Conservation (phyloP, 2,329 filamentous ascomycete species). For the Colletotrichum lindemuthianum region DNA sequence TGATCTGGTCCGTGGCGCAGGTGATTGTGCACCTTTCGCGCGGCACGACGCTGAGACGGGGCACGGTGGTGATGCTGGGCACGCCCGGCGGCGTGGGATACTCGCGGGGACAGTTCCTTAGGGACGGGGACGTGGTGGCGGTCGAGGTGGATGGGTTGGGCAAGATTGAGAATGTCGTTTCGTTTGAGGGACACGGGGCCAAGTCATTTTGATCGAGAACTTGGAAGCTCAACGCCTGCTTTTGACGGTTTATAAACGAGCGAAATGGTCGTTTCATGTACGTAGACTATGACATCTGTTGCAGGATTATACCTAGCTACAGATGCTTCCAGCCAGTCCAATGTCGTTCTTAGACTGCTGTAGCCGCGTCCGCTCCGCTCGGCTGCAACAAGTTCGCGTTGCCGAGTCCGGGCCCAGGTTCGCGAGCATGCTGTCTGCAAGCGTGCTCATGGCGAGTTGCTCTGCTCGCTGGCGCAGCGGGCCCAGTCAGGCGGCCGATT, state of each 20-base stretch:
- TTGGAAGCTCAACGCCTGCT: neutral
- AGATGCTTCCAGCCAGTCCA: neutral
- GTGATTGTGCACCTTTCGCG: conserved; percentile 55
- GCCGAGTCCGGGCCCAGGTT: neutral
- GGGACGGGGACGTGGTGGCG: conserved; percentile 46
- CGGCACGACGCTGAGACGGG: conserved; percentile 56
- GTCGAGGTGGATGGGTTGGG: conserved; percentile 45
- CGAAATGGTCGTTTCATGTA: too few relatives aligned
- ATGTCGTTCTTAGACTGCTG: conserved; percentile 23
- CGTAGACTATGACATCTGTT: too few relatives aligned
- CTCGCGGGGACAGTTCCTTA: conserved; percentile 46
- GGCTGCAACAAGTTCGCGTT: too few relatives aligned
- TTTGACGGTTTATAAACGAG: neutral
- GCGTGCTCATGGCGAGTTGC: neutral
- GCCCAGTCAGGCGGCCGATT: conserved; percentile 20
- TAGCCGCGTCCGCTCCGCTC: neutral
- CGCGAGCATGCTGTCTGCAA: neutral
- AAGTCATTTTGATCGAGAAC: neutral
- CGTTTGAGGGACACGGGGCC: conserved; percentile 27
- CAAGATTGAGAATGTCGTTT: conserved; percentile 43
- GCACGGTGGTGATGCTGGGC: conserved; percentile 61
- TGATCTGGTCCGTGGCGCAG: conserved; percentile 55
- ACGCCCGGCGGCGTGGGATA: conserved; percentile 53
- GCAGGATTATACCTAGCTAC: too few relatives aligned
- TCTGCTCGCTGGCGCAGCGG: conserved; percentile 14